A percentile compares a stretch with the other conserved stretches of the same genome.
Conservation (phyloP, 441 rosid species). For the Euphorbia celastroides region DNA sequence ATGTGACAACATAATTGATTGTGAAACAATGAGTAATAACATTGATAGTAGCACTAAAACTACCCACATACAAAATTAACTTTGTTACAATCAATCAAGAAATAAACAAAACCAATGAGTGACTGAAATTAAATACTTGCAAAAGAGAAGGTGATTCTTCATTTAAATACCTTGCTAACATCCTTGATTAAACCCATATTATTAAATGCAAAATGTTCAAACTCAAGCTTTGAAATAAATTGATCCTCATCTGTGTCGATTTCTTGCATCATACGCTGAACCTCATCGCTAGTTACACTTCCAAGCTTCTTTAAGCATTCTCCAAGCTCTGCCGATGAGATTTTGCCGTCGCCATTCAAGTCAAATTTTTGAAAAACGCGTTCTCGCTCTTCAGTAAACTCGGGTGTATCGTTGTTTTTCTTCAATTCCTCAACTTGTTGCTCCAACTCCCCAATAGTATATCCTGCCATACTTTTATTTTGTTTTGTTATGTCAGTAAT, state of each 20-base stretch:
- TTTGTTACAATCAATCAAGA: conserved; percentile 14
- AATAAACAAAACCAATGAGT: too few species aligned
- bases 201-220: neutral
- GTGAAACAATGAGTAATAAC: too few species aligned
- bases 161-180: neutral
- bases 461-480: neutral
- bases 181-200: conserved; percentile 2
- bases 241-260: neutral
- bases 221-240: neutral
- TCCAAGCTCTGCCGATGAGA: neutral
- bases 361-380: neutral
- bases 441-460: neutral
- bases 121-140: too few species aligned
- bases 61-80: too few species aligned
- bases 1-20: too few species aligned
- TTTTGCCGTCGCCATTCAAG: neutral
- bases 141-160: too few species aligned
- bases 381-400: neutral
- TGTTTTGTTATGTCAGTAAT: neutral
- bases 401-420: neutral
- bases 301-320: neutral
- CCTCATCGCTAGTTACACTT: neutral
- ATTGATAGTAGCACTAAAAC: too few species aligned
- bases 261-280: neutral
- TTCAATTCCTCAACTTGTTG: neutral